Percentiles rank a stretch among this genome's conserved stretches.
Evolutionary conservation across 441 rosid genomes (phyloP).

Genomic region (Cnidoscolus chayamansa): DNA sequence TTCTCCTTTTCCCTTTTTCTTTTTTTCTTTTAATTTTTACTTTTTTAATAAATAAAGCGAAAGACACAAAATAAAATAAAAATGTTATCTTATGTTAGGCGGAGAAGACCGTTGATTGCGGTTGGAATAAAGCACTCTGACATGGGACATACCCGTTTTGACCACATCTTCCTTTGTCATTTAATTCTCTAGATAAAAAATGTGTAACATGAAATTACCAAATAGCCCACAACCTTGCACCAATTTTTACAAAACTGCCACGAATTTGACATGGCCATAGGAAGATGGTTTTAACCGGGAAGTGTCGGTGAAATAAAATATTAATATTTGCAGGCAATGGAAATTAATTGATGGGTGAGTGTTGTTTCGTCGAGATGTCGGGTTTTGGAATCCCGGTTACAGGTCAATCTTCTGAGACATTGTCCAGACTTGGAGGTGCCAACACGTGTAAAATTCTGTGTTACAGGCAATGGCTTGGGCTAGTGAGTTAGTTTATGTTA

Average conservation of each 20-base stretch:
- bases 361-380: too few species aligned
- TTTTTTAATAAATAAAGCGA: not conserved
- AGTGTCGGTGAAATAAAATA: slow-evolving; percentile 42
- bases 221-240: fast-evolving
- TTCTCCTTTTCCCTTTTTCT: not conserved
- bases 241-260: slow-evolving; percentile 23
- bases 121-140: slow-evolving; percentile 71
- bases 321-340: not conserved
- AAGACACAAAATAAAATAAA: not conserved
- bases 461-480: too few species aligned
- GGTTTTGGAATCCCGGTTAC: too few species aligned
- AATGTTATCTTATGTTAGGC: slow-evolving; percentile 40
- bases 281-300: slow-evolving; percentile 21
- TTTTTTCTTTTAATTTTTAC: not conserved
- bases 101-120: slow-evolving; percentile 93
- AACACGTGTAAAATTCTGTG: too few species aligned
- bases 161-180: slow-evolving; percentile 41
- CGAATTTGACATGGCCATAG: not conserved
- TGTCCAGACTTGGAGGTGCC: too few species aligned
- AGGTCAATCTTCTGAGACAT: too few species aligned
- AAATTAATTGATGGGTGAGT: not conserved
- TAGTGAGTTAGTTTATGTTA: too few species aligned
- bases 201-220: too few species aligned
- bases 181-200: not conserved
- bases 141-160: slow-evolving; percentile 42